phyloP scores from a whole-genome alignment of 768 basidiomycete species.

The Suillus fuscotomentosus region DNA sequence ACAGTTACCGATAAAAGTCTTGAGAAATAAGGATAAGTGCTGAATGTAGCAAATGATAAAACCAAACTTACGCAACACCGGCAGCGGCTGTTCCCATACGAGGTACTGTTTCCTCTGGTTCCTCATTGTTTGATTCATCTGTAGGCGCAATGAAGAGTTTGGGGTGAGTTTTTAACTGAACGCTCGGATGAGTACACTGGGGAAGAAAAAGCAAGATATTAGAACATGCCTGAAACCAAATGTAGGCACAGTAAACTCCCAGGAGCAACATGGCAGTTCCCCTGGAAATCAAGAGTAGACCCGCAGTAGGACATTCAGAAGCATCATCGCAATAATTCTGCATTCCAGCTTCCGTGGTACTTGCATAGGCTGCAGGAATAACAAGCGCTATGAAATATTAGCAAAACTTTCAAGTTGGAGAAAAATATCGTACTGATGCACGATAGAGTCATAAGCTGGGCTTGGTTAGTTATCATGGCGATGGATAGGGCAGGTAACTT shows the following conservation, averaged over 20 bases:
- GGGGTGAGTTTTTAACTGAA: conserved; percentile 70
- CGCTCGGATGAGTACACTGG: conserved; percentile 3
- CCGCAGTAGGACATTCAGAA: conserved; percentile 30
- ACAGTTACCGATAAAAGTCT: conserved; percentile 73
- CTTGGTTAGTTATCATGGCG: not conserved
- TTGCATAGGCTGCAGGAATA: conserved; percentile 85
- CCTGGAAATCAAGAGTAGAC: conserved; percentile 72
- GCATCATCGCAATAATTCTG: conserved; percentile 5
- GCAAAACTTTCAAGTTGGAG: conserved; percentile 3
- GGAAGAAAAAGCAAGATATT: not conserved
- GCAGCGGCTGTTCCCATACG: conserved; percentile 76
- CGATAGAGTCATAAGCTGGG: conserved; percentile 78
- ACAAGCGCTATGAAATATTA: conserved; percentile 59
- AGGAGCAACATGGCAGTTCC: conserved; percentile 80
- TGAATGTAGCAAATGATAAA: too few species aligned
- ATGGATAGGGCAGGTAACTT: conserved; percentile 15
- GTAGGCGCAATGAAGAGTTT: conserved; percentile 44
- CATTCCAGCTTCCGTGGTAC: conserved; percentile 30
- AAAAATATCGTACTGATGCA: conserved; percentile 63
- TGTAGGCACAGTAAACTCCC: conserved; percentile 68
- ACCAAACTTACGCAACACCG: conserved; percentile 40
- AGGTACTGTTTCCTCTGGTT: conserved; percentile 25
- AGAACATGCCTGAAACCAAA: conserved; percentile 67
- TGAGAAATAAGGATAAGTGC: conserved; percentile 20
- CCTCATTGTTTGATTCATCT: conserved; percentile 26